A percentile compares a stretch with the other conserved stretches of the same genome.
Conservation (phyloP, 352 stramenopile genomes). For the Phytophthora quininea region DNA sequence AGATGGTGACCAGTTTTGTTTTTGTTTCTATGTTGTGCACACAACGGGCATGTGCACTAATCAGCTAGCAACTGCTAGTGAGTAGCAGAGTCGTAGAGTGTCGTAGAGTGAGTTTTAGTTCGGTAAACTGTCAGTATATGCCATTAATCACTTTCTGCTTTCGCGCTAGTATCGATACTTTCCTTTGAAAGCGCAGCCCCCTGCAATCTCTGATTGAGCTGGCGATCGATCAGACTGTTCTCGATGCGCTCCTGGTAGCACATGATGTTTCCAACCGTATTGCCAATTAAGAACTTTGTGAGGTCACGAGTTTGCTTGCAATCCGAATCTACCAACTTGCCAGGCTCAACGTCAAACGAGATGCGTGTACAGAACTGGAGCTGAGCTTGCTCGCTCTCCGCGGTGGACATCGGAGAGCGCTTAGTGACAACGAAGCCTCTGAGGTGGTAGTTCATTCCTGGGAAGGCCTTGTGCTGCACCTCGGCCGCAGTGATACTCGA, state of each 20-base stretch:
- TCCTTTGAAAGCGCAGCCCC: neutral
- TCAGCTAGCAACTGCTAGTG: neutral
- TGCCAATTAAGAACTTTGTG: constrained; percentile 49
- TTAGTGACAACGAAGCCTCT: constrained; percentile 48
- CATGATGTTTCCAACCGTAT: constrained; percentile 37
- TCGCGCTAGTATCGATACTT: neutral
- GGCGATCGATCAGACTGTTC: constrained; percentile 39
- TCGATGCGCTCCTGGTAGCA: constrained; percentile 54
- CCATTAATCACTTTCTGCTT: too few relatives aligned
- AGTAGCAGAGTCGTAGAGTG: too few relatives aligned
- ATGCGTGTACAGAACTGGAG: constrained; percentile 58
- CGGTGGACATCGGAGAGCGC: constrained; percentile 31
- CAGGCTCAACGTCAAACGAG: constrained; percentile 46
- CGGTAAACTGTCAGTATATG: too few relatives aligned
- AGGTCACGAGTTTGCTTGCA: constrained; percentile 35
- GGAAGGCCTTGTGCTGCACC: constrained; percentile 30
- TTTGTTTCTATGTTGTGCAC: neutral
- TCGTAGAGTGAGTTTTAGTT: too few relatives aligned
- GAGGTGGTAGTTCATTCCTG: constrained; percentile 23
- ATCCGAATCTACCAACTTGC: constrained; percentile 26
- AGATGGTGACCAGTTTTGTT: constrained; percentile 9
- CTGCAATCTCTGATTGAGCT: neutral
- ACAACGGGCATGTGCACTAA: neutral
- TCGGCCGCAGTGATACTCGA: constrained; percentile 20
- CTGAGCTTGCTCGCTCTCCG: constrained; percentile 38